phyloP scores from a whole-genome alignment of 345 rosid species.

The Cardamine occulta region DNA sequence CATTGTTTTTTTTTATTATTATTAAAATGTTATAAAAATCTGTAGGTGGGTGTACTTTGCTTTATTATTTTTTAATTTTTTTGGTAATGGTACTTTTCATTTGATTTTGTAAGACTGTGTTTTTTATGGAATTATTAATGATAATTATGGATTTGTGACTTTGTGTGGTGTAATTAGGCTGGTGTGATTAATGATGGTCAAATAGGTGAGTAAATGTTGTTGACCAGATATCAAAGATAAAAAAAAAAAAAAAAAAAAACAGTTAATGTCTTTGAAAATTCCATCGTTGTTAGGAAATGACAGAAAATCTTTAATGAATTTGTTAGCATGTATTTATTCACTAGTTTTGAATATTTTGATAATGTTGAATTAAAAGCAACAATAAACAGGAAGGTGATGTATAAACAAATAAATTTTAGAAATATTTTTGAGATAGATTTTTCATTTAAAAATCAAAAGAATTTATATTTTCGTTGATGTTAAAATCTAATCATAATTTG shows the following conservation, averaged over 20 bases:
- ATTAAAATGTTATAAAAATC: neutral
- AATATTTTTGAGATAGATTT: neutral
- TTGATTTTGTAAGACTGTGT: neutral
- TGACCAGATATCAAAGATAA: conserved; percentile 9
- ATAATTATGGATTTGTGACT: neutral
- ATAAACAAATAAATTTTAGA: neutral
- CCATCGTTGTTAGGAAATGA: neutral
- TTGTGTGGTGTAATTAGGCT: neutral
- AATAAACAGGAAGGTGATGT: neutral
- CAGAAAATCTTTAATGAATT: neutral
- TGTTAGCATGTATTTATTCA: neutral
- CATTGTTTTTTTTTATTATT: conserved; percentile 28
- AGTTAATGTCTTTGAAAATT: conserved; percentile 9
- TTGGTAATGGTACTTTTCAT: neutral
- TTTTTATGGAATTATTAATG: neutral
- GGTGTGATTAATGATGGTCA: conserved; percentile 6
- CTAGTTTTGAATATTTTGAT: neutral
- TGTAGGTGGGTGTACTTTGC: conserved; percentile 34
- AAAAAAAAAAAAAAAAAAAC: neutral
- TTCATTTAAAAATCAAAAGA: neutral
- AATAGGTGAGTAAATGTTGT: conserved; percentile 4
- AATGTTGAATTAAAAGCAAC: neutral
- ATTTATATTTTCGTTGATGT: neutral
- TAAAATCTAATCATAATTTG: neutral
- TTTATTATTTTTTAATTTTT: neutral